Conservation (phyloP, 2,329 filamentous ascomycete species). For the Trichoderma sp. region DNA sequence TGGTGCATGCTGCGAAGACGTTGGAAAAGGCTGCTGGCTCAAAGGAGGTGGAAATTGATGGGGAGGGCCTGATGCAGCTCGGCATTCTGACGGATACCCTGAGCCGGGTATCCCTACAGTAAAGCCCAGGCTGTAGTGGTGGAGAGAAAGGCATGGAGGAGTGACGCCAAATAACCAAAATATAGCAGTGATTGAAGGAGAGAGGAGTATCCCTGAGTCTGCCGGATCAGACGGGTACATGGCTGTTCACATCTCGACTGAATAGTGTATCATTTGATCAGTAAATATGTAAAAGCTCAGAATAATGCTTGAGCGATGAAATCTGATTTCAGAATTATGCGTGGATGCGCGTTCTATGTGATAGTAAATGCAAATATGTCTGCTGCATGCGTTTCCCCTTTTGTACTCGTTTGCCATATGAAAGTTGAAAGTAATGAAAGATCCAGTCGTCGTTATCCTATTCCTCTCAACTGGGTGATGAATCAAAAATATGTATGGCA, state of each 20-base stretch:
- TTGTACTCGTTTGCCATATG: background rate
- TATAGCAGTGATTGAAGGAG: background rate
- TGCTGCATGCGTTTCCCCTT: background rate
- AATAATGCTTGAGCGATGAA: background rate
- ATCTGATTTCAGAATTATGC: background rate
- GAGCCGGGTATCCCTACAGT: constrained; percentile 44
- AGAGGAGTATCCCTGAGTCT: too few species aligned
- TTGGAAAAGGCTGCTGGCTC: constrained; percentile 37
- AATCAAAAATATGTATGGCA: background rate
- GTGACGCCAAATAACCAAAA: background rate
- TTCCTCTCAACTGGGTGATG: background rate
- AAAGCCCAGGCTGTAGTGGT: background rate
- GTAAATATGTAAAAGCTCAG: background rate
- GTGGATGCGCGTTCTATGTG: background rate
- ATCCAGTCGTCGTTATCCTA: background rate
- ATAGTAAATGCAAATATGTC: background rate
- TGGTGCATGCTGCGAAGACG: constrained; percentile 46
- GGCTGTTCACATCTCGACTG: background rate
- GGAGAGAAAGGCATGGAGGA: background rate
- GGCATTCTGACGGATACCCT: constrained; percentile 46
- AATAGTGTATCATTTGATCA: background rate
- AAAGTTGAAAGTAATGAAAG: background rate
- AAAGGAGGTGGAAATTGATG: constrained; percentile 35
- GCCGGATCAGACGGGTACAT: background rate
- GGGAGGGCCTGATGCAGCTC: constrained; percentile 42